These are phyloP conservation scores for Tirmania nivea DNA, from an alignment of 495 filamentous ascomycete genomes.

Conservation along the genomic window DNA sequence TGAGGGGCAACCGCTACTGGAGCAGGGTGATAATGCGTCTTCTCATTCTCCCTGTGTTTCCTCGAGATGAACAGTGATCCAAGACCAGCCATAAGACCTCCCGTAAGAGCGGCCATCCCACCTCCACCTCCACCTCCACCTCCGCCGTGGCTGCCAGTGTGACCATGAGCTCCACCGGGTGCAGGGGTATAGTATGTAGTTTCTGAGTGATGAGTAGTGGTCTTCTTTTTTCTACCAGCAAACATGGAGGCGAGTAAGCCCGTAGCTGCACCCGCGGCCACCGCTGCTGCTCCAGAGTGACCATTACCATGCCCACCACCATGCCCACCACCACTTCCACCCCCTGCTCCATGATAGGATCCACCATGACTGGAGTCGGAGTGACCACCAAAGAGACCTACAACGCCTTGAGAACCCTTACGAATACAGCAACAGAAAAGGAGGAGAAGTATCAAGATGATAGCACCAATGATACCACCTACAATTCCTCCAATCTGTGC, in stretches of 20 bases:
- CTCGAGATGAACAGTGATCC: background rate
- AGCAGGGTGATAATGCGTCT: background rate
- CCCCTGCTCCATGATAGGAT: background rate
- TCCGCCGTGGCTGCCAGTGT: background rate
- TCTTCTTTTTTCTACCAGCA: background rate
- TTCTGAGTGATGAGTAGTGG: background rate
- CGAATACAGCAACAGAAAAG: slow-evolving; percentile 16
- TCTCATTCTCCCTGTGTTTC: background rate
- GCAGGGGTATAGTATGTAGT: background rate
- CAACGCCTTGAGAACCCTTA: slow-evolving; percentile 15
- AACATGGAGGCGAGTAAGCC: background rate
- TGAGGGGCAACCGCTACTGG: background rate
- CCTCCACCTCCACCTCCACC: background rate
- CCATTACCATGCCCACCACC: background rate
- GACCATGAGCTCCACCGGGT: background rate
- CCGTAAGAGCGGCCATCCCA: background rate
- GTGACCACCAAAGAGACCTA: slow-evolving; percentile 1
- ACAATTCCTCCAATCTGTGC: slow-evolving; percentile 20
- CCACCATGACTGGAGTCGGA: background rate
- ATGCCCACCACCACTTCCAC: background rate
- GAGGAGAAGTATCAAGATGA: slow-evolving; percentile 17
- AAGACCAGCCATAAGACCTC: background rate
- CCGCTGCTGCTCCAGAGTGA: background rate
- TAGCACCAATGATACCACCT: slow-evolving; percentile 17
- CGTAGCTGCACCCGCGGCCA: background rate